Conservation (phyloP, 306 rosid species). For the Malus asiatica region DNA sequence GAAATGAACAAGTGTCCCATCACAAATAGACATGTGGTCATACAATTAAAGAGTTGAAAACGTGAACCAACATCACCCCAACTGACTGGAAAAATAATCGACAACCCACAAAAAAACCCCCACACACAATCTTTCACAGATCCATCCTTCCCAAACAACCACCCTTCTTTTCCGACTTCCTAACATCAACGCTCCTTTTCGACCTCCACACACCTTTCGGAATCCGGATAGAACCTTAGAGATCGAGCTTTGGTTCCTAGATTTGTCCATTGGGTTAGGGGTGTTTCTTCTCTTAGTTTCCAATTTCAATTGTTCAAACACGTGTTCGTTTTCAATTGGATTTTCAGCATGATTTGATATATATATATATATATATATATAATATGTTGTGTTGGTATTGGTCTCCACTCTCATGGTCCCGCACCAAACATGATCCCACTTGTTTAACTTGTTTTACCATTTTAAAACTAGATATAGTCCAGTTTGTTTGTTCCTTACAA, state of each 20-base stretch:
- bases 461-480: background rate
- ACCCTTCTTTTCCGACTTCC: too few relatives aligned
- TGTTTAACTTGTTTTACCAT: background rate
- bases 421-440: background rate
- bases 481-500: background rate
- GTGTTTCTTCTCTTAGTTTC: background rate
- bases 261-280: background rate
- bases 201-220: background rate
- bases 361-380: too few relatives aligned
- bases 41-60: background rate
- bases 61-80: too few relatives aligned
- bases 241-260: background rate
- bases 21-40: background rate
- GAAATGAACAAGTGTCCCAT: too few relatives aligned
- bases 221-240: too few relatives aligned
- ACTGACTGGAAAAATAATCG: too few relatives aligned
- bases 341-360: too few relatives aligned
- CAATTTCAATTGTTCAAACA: background rate
- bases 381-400: background rate
- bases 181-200: background rate
- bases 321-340: background rate
- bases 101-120: background rate
- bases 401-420: conserved; percentile 2
- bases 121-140: background rate
- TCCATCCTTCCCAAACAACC: too few relatives aligned